Percentiles rank a stretch among this genome's conserved stretches.
These are phyloP conservation scores for Kentomonas sorsogonicus DNA, from an alignment of 208 protist genomes.

Conservation along the genomic window DNA sequence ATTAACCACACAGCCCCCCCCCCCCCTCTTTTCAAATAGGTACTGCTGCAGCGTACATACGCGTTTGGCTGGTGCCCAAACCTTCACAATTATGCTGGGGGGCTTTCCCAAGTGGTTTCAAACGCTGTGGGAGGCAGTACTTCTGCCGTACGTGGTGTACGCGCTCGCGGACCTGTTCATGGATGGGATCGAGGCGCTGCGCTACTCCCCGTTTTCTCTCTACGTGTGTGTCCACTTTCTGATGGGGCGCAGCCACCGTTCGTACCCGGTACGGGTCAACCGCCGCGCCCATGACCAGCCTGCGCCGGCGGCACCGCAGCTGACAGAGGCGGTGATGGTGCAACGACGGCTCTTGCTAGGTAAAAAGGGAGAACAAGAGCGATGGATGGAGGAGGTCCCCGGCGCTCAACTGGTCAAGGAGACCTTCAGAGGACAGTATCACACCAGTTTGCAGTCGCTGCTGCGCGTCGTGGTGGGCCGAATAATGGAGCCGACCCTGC, in stretches of 20 bases:
- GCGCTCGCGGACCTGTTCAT: no score
- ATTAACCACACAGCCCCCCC: no score
- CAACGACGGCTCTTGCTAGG: conserved; percentile 61
- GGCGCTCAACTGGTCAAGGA: conserved; percentile 37
- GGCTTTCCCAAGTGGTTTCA: no score
- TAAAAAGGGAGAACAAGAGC: conserved; percentile 44
- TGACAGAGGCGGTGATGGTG: conserved; percentile 19
- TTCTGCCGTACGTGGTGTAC: no score
- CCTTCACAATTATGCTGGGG: no score
- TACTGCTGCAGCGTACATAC: no score
- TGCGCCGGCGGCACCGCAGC: neutral
- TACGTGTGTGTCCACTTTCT: no score
- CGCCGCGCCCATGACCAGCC: conserved; percentile 15
- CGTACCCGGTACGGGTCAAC: conserved; percentile 36
- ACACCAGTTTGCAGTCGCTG: conserved; percentile 58
- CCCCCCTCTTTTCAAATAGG: no score
- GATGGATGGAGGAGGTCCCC: conserved; percentile 32
- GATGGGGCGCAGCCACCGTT: conserved; percentile 63
- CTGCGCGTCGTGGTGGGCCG: conserved; percentile 72
- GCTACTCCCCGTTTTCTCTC: no score
- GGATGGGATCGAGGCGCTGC: no score
- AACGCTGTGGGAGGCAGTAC: no score
- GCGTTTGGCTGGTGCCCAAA: no score
- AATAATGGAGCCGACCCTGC: conserved; percentile 72
- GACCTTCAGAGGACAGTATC: conserved; percentile 41